phyloP scores from a whole-genome alignment of 2,329 filamentous ascomycete genomes.

The Sporothrix luriei region DNA sequence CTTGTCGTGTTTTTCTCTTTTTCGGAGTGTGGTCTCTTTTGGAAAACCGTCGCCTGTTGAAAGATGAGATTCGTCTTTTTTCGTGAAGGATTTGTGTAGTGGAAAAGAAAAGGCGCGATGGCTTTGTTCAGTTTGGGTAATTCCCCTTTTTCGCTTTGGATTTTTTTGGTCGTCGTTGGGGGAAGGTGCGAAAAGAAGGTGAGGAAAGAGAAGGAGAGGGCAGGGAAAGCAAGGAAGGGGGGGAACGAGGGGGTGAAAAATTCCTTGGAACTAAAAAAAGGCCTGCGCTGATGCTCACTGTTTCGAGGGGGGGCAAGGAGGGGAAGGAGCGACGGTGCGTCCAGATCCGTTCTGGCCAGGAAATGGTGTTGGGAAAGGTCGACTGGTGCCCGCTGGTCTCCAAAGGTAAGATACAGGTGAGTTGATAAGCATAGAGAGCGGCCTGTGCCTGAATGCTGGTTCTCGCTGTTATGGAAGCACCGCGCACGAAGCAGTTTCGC shows the following conservation, averaged over 20 bases:
- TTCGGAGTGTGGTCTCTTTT: background rate
- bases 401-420: background rate
- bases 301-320: slow-evolving; percentile 27
- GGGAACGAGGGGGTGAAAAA: slow-evolving; percentile 29
- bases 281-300: slow-evolving; percentile 21
- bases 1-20: slow-evolving; percentile 1
- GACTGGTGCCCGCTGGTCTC: background rate
- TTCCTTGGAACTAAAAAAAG: slow-evolving; percentile 32
- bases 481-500: slow-evolving; percentile 10
- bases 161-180: slow-evolving; percentile 27
- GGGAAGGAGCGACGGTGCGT: slow-evolving; percentile 24
- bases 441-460: slow-evolving; percentile 2
- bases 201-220: slow-evolving; percentile 9
- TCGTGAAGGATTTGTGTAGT: slow-evolving; percentile 14
- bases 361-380: slow-evolving; percentile 21
- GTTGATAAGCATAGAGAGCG: background rate
- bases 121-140: slow-evolving; percentile 14
- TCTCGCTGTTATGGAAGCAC: slow-evolving; percentile 1
- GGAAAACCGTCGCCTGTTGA: slow-evolving; percentile 19
- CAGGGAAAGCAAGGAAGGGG: slow-evolving; percentile 20
- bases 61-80: slow-evolving; percentile 18
- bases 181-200: slow-evolving; percentile 28
- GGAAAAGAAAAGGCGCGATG: slow-evolving; percentile 16
- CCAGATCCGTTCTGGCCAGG: slow-evolving; percentile 14
- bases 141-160: slow-evolving; percentile 23